phyloP scores from a whole-genome alignment of 2,329 filamentous ascomycete species.

The Corinectria fuckeliana region DNA sequence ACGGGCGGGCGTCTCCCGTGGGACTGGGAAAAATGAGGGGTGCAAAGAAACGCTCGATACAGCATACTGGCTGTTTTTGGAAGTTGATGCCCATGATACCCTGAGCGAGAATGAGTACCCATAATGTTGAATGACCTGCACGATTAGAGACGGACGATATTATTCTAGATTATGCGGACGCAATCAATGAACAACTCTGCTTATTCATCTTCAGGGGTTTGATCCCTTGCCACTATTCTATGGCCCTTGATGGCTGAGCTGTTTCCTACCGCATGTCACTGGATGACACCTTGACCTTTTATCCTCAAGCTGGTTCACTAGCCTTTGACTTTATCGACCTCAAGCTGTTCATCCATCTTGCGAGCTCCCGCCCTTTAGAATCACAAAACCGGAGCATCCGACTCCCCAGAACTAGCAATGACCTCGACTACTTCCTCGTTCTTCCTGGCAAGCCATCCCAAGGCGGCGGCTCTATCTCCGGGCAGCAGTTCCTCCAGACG shows the following conservation, averaged over 20 bases:
- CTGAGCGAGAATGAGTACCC: constrained; percentile 25
- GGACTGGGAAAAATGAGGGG: neutral
- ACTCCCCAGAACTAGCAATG: constrained; percentile 3
- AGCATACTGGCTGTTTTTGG: constrained; percentile 19
- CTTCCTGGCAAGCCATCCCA: constrained; percentile 53
- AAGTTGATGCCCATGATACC: constrained; percentile 33
- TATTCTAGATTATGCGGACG: constrained; percentile 13
- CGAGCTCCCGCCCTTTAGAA: too few relatives aligned
- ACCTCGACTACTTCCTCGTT: neutral
- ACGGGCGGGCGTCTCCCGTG: neutral
- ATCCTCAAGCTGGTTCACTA: neutral
- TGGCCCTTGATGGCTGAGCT: neutral
- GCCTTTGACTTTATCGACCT: neutral
- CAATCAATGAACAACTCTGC: neutral
- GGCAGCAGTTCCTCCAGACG: constrained; percentile 60
- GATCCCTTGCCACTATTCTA: neutral
- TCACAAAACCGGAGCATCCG: too few relatives aligned
- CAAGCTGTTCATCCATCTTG: neutral
- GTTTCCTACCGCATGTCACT: too few relatives aligned
- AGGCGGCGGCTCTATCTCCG: constrained; percentile 53
- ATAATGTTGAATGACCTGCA: constrained; percentile 34
- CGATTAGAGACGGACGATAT: constrained; percentile 27
- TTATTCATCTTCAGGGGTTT: neutral
- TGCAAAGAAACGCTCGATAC: constrained; percentile 7
- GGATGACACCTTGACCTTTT: neutral